These are phyloP conservation scores for Russula sp. DNA, from an alignment of 768 basidiomycete genomes.

Conservation along the genomic window DNA sequence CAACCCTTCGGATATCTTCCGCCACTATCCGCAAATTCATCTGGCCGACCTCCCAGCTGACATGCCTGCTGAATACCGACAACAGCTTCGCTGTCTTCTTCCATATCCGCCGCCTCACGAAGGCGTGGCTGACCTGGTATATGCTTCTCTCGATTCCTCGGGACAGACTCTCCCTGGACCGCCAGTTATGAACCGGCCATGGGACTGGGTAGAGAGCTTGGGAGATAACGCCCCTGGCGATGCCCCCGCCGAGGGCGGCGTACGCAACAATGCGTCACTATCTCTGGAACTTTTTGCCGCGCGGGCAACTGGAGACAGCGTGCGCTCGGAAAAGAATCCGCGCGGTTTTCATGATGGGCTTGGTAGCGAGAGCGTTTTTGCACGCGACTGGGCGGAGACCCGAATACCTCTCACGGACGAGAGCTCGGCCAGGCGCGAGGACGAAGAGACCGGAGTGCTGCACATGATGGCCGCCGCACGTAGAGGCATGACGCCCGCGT, in stretches of 20 bases:
- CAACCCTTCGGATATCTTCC: slow-evolving; percentile 52
- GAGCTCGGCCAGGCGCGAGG: slow-evolving; percentile 28
- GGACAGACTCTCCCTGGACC: slow-evolving; percentile 43
- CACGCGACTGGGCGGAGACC: slow-evolving; percentile 73
- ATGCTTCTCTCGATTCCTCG: slow-evolving; percentile 46
- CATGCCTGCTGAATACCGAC: slow-evolving; percentile 48
- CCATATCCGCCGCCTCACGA: slow-evolving; percentile 44
- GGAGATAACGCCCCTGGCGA: slow-evolving; percentile 47
- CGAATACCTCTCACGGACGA: slow-evolving; percentile 38
- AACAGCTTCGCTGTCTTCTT: slow-evolving; percentile 52
- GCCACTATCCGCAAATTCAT: slow-evolving; percentile 49
- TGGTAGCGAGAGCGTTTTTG: slow-evolving; percentile 54
- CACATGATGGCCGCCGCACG: slow-evolving; percentile 31
- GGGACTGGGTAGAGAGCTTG: slow-evolving; percentile 82
- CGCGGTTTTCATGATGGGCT: slow-evolving; percentile 59
- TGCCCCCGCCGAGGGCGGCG: slow-evolving; percentile 37
- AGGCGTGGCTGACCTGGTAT: slow-evolving; percentile 50
- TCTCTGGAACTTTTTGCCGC: slow-evolving; percentile 67
- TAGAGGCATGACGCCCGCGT: slow-evolving; percentile 40
- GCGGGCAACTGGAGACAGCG: slow-evolving; percentile 50
- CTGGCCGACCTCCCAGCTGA: slow-evolving; percentile 46
- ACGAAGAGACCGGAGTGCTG: slow-evolving; percentile 27
- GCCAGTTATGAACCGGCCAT: slow-evolving; percentile 65
- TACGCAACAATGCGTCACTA: slow-evolving; percentile 55
- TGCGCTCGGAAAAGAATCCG: slow-evolving; percentile 27